A percentile compares a stretch with the other conserved stretches of the same genome.
These are phyloP conservation scores for Suillus spraguei DNA, from an alignment of 768 basidiomycete species.

Conservation along the genomic window DNA sequence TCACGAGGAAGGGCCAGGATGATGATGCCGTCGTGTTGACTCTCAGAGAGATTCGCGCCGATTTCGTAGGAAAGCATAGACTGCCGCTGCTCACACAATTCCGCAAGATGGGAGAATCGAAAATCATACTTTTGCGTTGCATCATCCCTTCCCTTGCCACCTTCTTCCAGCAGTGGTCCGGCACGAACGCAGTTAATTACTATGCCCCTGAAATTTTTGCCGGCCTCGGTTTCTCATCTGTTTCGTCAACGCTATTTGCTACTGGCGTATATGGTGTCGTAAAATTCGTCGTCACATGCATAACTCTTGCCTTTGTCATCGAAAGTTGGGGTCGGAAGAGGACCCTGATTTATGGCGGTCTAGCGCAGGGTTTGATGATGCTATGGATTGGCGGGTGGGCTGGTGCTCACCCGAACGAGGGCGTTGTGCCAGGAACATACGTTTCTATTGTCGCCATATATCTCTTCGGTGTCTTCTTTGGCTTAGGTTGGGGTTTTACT, in stretches of 20 bases:
- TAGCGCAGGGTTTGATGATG: slow-evolving; percentile 40
- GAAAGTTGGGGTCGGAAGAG: slow-evolving; percentile 42
- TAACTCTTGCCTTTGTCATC: slow-evolving; percentile 39
- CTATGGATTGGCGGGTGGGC: slow-evolving; percentile 38
- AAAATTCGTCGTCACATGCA: slow-evolving; percentile 35
- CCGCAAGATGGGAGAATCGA: slow-evolving; percentile 6
- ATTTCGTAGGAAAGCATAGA: neutral
- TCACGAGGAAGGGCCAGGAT: slow-evolving; percentile 23
- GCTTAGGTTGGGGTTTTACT: slow-evolving; percentile 36
- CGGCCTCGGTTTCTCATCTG: slow-evolving; percentile 36
- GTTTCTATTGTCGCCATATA: slow-evolving; percentile 39
- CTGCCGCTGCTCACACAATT: neutral
- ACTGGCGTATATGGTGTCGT: slow-evolving; percentile 46
- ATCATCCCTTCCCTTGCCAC: slow-evolving; percentile 35
- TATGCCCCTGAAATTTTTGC: slow-evolving; percentile 41
- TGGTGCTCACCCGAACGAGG: slow-evolving; percentile 30
- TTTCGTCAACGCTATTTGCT: slow-evolving; percentile 36
- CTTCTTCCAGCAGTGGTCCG: slow-evolving; percentile 43
- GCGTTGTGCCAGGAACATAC: slow-evolving; percentile 34
- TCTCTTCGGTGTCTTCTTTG: slow-evolving; percentile 39
- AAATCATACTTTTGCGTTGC: slow-evolving; percentile 31
- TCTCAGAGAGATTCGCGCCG: slow-evolving; percentile 20
- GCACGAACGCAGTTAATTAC: slow-evolving; percentile 46
- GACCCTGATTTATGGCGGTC: slow-evolving; percentile 38
- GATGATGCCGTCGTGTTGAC: slow-evolving; percentile 34